Evolutionary conservation across 208 protist species (phyloP), one percentile per base, ranked within the genome.

Genomic region (Crithidia fasciculata): DNA sequence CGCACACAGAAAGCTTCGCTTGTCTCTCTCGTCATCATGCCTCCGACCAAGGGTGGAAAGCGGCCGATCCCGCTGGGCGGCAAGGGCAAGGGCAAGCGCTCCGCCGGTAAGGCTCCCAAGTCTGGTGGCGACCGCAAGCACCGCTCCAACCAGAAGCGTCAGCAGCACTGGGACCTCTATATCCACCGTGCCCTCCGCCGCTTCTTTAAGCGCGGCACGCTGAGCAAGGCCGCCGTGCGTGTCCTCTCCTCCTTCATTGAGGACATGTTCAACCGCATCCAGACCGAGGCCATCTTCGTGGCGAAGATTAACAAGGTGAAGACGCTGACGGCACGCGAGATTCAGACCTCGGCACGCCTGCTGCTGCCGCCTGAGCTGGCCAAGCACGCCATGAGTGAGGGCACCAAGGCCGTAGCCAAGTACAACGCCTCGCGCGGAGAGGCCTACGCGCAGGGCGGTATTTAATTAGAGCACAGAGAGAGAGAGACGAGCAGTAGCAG

Each of bases 361-460:
- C 86, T 99, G 50, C 95, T 99, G 13, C 97, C 98, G 59, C 97
- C 98, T 72, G 98, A 99, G 84, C 90, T 99, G 16, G 96, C 98
- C 47, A 99, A 99, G 87, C 99, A 99, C 74, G 99, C 99, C 66
- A 99, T 99, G 83, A 99, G 97, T 54, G 98, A 99, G 89, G 98
- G 98, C 58, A 99, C 98, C 54, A 99, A 99, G 93, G 98, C 99
- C 10, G 98, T 99, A 8, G 98, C 96, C 79, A 99, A 98, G 89
- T 99, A 95, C 80, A 94, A 94, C 76, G 82, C 83, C 4, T 94
- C 89, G 28, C 85, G 89, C 39, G 89, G 92, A 45, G 91, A 94
- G 76, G 81, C 84, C 1, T 91, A 90, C 80, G 76, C 83, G 12
- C 90, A 95, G 82, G 82, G 79, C 36, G 74, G 66, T 15, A 81